Percentiles rank a stretch among this genome's conserved stretches.
Conservation (phyloP, 2,329 filamentous ascomycete species). For the Pyrenochaeta sp. region DNA sequence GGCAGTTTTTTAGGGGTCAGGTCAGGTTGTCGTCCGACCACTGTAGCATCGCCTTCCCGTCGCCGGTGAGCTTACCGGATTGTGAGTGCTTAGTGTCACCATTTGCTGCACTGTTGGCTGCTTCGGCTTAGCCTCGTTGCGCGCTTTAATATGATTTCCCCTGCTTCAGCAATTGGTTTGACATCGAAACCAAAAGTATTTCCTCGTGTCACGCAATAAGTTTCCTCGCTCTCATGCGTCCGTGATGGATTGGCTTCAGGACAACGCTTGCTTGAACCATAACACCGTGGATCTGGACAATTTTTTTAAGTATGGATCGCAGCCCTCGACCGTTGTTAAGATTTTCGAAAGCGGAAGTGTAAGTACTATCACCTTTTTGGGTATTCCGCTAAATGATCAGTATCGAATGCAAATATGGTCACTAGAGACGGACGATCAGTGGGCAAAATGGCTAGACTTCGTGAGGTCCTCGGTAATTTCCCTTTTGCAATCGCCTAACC, state of each 20-base stretch:
- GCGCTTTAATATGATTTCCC: not conserved
- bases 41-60: not conserved
- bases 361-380: not conserved
- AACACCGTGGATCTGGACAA: not conserved
- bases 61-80: not conserved
- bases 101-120: not conserved
- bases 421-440: constrained; percentile 10
- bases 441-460: constrained; percentile 10
- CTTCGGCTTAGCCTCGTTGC: not conserved
- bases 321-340: constrained; percentile 9
- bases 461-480: constrained; percentile 1
- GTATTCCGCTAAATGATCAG: constrained; percentile 4
- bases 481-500: not conserved
- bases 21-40: not conserved
- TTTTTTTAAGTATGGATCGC: constrained; percentile 19
- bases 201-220: not conserved
- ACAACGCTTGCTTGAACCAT: constrained; percentile 15
- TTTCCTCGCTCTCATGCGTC: not conserved
- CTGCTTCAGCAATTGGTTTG: too few relatives aligned
- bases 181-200: not conserved
- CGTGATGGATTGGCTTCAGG: constrained; percentile 19
- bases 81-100: not conserved
- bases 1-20: not conserved
- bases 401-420: constrained; percentile 12
- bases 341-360: constrained; percentile 12